These are phyloP conservation scores for Magnaporthales sp. DNA, from an alignment of 2,329 filamentous ascomycete genomes.

Conservation along the genomic window DNA sequence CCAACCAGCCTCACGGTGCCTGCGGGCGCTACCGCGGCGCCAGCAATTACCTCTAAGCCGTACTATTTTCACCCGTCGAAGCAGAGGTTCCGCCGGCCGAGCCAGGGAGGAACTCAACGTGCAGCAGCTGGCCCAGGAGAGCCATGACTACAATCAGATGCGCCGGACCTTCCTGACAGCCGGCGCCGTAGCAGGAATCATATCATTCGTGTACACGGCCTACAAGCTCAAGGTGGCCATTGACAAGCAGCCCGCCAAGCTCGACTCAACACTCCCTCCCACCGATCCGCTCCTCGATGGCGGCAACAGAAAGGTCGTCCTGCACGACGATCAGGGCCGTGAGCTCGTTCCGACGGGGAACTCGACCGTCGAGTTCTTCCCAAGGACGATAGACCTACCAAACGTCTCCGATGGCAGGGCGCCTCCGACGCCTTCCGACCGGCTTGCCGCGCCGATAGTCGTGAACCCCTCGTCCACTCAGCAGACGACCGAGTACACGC, in stretches of 20 bases:
- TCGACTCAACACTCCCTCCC: constrained; percentile 33
- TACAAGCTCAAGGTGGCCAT: constrained; percentile 39
- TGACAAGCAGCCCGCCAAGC: constrained; percentile 20
- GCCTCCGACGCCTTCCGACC: constrained; percentile 21
- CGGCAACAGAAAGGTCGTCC: constrained; percentile 45
- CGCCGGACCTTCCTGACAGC: constrained; percentile 42
- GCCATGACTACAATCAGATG: constrained; percentile 40
- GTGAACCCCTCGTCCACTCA: constrained; percentile 7
- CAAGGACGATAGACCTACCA: constrained; percentile 59
- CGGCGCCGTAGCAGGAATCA: constrained; percentile 39
- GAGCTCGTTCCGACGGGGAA: constrained; percentile 78
- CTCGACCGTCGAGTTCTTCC: constrained; percentile 70
- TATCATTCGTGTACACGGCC: constrained; percentile 41
- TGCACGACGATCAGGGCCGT: constrained; percentile 59
- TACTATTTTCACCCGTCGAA: constrained; percentile 22
- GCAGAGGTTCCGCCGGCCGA: constrained; percentile 12
- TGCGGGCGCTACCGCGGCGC: constrained; percentile 9
- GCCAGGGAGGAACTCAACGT: constrained; percentile 42
- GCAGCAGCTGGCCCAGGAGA: constrained; percentile 34
- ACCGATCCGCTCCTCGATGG: constrained; percentile 38
- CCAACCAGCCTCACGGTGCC: constrained; percentile 15
- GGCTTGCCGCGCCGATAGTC: constrained; percentile 23
- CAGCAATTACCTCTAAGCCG: constrained; percentile 17
- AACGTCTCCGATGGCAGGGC: constrained; percentile 19
- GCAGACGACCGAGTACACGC: constrained; percentile 61